phyloP scores from a whole-genome alignment of 306 rosid genomes.

The Bauhinia variegata region DNA sequence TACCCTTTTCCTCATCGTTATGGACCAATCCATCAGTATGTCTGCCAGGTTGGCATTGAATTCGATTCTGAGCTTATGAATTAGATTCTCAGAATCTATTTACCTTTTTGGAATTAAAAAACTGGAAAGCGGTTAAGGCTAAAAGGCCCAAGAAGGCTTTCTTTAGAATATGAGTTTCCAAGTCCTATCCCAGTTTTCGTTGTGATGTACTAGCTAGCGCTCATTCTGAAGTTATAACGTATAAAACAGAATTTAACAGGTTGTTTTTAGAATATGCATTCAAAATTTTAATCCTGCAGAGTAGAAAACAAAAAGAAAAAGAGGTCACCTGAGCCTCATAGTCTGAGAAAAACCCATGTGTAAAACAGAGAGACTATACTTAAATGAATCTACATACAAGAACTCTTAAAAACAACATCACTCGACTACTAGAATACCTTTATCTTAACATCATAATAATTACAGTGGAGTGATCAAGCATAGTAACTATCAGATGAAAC shows the following conservation, averaged over 20 bases:
- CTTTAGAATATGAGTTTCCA: neutral
- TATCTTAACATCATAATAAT: neutral
- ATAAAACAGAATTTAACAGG: too few species aligned
- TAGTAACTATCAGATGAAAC: neutral
- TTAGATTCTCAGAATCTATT: conserved; percentile 5
- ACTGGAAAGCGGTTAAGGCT: too few species aligned
- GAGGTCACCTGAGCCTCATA: neutral
- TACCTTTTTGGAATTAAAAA: neutral
- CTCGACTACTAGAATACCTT: too few species aligned
- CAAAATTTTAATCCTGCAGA: conserved; percentile 4
- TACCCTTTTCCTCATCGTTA: conserved; percentile 5
- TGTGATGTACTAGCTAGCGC: too few species aligned
- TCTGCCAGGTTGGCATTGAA: neutral
- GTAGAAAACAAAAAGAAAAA: conserved; percentile 15
- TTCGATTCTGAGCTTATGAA: conserved; percentile 1
- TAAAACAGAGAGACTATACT: neutral
- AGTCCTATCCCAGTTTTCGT: too few species aligned
- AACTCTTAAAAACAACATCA: too few species aligned
- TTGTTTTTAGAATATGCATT: neutral
- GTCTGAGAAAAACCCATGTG: too few species aligned
- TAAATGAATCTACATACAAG: conserved; percentile 8
- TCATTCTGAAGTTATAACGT: too few species aligned
- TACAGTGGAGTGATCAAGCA: neutral
- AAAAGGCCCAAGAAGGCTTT: too few species aligned
- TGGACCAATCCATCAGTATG: conserved; percentile 1